phyloP scores from a whole-genome alignment of 2,329 filamentous ascomycete species.

The Aspergillus unguis region DNA sequence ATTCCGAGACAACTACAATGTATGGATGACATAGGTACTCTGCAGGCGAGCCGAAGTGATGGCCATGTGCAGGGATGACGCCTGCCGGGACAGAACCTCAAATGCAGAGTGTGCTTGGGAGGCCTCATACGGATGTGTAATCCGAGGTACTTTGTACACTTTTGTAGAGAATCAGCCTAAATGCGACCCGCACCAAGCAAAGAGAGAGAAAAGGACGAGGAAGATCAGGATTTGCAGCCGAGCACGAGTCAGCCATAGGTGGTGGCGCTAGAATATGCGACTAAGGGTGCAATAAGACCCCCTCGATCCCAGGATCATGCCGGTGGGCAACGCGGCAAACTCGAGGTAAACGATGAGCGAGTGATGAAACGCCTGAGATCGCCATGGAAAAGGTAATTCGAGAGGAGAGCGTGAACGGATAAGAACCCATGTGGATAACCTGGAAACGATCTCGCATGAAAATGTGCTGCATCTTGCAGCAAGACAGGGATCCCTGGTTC shows the following conservation, averaged over 20 bases:
- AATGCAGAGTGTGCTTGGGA: not conserved
- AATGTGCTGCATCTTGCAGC: slow-evolving; percentile 4
- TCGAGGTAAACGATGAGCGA: not conserved
- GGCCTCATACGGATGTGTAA: not conserved
- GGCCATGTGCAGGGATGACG: not conserved
- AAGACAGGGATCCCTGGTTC: no score
- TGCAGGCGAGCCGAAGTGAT: not conserved
- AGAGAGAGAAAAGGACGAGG: no score
- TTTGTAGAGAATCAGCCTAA: no score
- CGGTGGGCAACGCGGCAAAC: not conserved
- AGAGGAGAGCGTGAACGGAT: not conserved
- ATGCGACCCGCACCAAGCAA: no score
- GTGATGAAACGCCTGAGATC: slow-evolving; percentile 3
- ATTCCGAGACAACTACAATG: not conserved
- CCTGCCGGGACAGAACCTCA: not conserved
- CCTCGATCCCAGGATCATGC: slow-evolving; percentile 1
- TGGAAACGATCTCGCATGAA: not conserved
- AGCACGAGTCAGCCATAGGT: not conserved
- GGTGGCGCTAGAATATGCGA: not conserved
- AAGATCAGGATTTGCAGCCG: not conserved
- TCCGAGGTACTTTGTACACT: no score
- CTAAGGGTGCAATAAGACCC: not conserved
- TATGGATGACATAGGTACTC: not conserved
- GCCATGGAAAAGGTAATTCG: not conserved
- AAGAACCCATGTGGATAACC: not conserved